phyloP scores from a whole-genome alignment of 2,329 filamentous ascomycete genomes.

The Monosporascus sp. region DNA sequence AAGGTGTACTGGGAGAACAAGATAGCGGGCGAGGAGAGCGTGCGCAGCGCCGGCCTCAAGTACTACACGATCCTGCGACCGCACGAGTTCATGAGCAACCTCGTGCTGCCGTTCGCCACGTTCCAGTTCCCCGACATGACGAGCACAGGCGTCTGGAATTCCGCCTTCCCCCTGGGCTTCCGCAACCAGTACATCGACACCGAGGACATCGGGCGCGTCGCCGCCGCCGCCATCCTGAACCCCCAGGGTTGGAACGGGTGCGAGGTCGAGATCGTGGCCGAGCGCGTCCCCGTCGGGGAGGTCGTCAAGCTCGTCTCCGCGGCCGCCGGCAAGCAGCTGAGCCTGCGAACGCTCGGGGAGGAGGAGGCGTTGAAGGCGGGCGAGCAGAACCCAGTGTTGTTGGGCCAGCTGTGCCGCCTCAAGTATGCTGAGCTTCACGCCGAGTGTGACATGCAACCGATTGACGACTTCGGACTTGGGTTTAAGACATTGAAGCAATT shows the following conservation, averaged over 20 bases:
- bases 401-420: slow-evolving; percentile 4
- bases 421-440: not conserved
- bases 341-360: slow-evolving; percentile 1
- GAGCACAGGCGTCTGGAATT: slow-evolving; percentile 3
- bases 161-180: slow-evolving; percentile 1
- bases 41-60: slow-evolving; percentile 5
- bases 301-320: slow-evolving; percentile 3
- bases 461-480: slow-evolving; percentile 7
- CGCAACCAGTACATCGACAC: slow-evolving; percentile 3
- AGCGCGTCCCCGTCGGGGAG: slow-evolving; percentile 1
- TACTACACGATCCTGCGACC: slow-evolving; percentile 14
- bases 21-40: slow-evolving; percentile 8
- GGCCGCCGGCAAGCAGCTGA: slow-evolving; percentile 8
- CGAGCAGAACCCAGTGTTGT: slow-evolving; percentile 1
- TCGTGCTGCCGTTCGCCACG: not conserved
- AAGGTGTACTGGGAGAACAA: slow-evolving; percentile 8
- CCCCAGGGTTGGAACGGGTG: slow-evolving; percentile 4
- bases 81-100: slow-evolving; percentile 13
- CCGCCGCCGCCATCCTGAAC: slow-evolving; percentile 6
- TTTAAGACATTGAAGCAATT: slow-evolving; percentile 9
- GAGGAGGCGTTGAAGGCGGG: slow-evolving; percentile 5
- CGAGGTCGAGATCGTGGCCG: slow-evolving; percentile 4
- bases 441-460: not conserved
- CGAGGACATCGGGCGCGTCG: slow-evolving; percentile 9
- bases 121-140: slow-evolving; percentile 5